These are phyloP conservation scores for Phaffia tasmanica DNA, from an alignment of 768 basidiomycete species.

Conservation along the genomic window DNA sequence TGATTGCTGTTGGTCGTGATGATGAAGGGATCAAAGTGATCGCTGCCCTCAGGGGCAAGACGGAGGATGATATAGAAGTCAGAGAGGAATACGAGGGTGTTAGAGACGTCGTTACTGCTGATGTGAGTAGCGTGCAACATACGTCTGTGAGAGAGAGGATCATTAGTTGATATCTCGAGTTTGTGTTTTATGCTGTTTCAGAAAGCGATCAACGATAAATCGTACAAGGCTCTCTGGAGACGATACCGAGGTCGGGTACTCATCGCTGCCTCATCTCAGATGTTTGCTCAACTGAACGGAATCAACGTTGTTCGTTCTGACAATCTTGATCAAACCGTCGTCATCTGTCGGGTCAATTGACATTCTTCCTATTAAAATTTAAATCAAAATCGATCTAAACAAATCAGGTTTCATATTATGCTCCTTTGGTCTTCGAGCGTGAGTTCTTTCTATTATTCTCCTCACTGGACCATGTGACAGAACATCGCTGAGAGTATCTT, in stretches of 20 bases:
- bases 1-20: slow-evolving; percentile 77
- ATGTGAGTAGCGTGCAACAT: slow-evolving; percentile 32
- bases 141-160: background rate
- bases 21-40: slow-evolving; percentile 73
- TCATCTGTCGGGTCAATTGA: too few relatives aligned
- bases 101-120: slow-evolving; percentile 48
- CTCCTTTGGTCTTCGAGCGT: slow-evolving; percentile 84
- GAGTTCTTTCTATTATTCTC: slow-evolving; percentile 24
- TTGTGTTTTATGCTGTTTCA: slow-evolving; percentile 33
- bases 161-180: background rate
- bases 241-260: slow-evolving; percentile 76
- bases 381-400: background rate
- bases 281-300: slow-evolving; percentile 67
- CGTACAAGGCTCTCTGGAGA: slow-evolving; percentile 73
- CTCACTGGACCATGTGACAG: background rate
- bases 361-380: background rate
- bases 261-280: slow-evolving; percentile 89
- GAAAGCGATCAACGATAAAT: slow-evolving; percentile 63
- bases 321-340: too few relatives aligned
- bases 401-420: slow-evolving; percentile 53
- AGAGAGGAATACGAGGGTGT: slow-evolving; percentile 81
- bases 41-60: slow-evolving; percentile 76
- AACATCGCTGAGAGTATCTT: slow-evolving; percentile 16
- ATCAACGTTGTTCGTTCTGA: background rate
- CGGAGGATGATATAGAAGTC: slow-evolving; percentile 56